A percentile compares a stretch with the other conserved stretches of the same genome.
These are phyloP conservation scores for Dothidotthia symphoricarpi DNA, from an alignment of 2,329 filamentous ascomycete species.

Conservation along the genomic window DNA sequence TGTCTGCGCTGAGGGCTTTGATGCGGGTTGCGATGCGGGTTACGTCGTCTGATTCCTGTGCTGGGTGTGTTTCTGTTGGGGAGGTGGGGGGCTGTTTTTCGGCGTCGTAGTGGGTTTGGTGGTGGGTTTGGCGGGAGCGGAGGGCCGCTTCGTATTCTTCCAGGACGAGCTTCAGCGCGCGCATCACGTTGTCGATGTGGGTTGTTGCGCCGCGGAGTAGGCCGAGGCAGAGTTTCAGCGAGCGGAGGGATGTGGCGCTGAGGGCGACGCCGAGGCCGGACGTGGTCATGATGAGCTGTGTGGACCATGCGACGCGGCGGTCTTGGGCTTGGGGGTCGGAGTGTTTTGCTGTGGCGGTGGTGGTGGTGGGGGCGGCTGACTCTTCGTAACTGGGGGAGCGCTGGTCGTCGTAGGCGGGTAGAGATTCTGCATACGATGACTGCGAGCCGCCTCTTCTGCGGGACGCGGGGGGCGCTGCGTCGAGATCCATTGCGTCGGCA, in stretches of 20 bases:
- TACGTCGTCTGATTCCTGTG: too few relatives aligned
- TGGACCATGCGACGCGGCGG: slow-evolving; percentile 64
- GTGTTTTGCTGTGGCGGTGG: slow-evolving; percentile 24
- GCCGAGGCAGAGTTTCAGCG: slow-evolving; percentile 77
- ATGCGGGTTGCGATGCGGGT: slow-evolving; percentile 73
- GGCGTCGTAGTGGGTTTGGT: slow-evolving; percentile 4
- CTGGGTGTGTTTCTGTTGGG: too few relatives aligned
- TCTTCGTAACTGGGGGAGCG: slow-evolving; percentile 74
- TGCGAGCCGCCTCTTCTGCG: slow-evolving; percentile 57
- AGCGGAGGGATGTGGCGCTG: slow-evolving; percentile 81
- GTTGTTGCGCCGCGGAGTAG: slow-evolving; percentile 80
- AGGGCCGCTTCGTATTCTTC: slow-evolving; percentile 70
- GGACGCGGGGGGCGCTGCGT: slow-evolving; percentile 39
- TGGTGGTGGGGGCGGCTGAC: slow-evolving; percentile 35
- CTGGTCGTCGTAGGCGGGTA: slow-evolving; percentile 81
- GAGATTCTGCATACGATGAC: slow-evolving; percentile 67
- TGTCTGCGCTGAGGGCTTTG: slow-evolving; percentile 57
- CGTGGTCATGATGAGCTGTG: slow-evolving; percentile 82
- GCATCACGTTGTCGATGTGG: slow-evolving; percentile 73
- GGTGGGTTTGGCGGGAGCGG: slow-evolving; percentile 29
- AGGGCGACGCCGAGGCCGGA: slow-evolving; percentile 89
- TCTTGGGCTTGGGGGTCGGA: slow-evolving; percentile 28
- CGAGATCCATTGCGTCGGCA: slow-evolving; percentile 49
- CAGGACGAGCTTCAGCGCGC: slow-evolving; percentile 69
- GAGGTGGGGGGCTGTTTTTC: slow-evolving; percentile 16